Evolutionary conservation across 1,139 yeast genomes (phyloP), one percentile per base, ranked within the genome.

Genomic region (Ashbya aceris): DNA sequence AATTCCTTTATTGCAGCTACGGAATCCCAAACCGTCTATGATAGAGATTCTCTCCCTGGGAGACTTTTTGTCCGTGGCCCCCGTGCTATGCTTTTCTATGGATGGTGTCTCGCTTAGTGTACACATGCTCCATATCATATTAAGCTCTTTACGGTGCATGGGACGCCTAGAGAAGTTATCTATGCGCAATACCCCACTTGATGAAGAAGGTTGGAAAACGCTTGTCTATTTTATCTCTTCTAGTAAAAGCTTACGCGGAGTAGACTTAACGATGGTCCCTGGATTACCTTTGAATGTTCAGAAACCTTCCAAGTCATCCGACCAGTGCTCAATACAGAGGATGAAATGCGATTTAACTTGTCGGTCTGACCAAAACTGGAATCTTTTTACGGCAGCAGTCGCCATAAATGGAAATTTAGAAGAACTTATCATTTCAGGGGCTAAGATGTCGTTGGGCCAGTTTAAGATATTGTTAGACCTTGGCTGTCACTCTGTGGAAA

Each of bases 281-380:
- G 66, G 77, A 1, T 62, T 81, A 28, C 64, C 73, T 4, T 74
- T 79, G 4, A 77, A 77, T 52, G 73, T 76, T 1, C 75, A 77
- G 53, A 77, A 73, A 54, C 64, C 71, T 26, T 68, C 69, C 7
- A 62, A 65, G 41, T 46, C 62, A 2, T 51, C 62, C 1, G 39
- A 51, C 36, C 47, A 52, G 33, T 54, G 55, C 8, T 53, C 52
- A 4, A 49, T 69, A 7, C 56, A 47, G 2, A 66, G 87, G 54
- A 83, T 82, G 93, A 56, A 58, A 13, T 71, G 79, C 49, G 76
- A 77, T 50, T 58, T 63, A 44, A 74, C 74, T 12, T 73, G 78
- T 42, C 66, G 93, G 51, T 69, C 79, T 7, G 89, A 81, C 46
- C 77, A 79, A 80, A 83, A 83, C 54, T 83, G 93, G 93, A 49